Conservation (phyloP, 768 basidiomycete species). For the Candolleomyces efflorescens region DNA sequence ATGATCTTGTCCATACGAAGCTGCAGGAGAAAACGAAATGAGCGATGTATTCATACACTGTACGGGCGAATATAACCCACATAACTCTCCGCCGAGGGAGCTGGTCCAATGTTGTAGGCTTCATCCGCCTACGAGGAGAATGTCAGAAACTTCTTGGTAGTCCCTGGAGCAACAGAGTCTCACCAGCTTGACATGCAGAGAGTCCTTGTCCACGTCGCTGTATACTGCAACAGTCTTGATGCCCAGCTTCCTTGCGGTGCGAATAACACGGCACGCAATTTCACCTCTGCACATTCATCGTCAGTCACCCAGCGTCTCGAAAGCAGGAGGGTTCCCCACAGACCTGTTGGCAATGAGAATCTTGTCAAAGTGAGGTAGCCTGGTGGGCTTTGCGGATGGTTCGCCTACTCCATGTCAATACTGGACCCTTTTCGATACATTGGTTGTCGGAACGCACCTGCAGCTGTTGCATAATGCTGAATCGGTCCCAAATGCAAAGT, state of each 20-base stretch:
- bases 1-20: slow-evolving; percentile 86
- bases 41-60: background rate
- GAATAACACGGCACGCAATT: slow-evolving; percentile 93
- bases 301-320: background rate
- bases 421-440: background rate
- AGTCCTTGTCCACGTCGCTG: slow-evolving; percentile 78
- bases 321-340: slow-evolving; percentile 5
- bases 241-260: slow-evolving; percentile 82
- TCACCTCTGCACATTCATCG: slow-evolving; percentile 60
- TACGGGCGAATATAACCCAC: slow-evolving; percentile 39
- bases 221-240: slow-evolving; percentile 92
- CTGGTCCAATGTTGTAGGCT: slow-evolving; percentile 92
- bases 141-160: background rate
- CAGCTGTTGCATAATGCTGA: background rate
- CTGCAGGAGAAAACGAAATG: slow-evolving; percentile 31
- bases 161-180: slow-evolving; percentile 7
- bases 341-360: slow-evolving; percentile 89
- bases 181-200: slow-evolving; percentile 82
- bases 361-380: slow-evolving; percentile 73
- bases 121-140: slow-evolving; percentile 59
- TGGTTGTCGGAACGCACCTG: background rate
- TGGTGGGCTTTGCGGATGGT: background rate
- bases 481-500: background rate
- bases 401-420: background rate
- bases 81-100: slow-evolving; percentile 85